A percentile compares a stretch with the other conserved stretches of the same genome.
Evolutionary conservation across 371 early-diverging fungal genomes (phyloP).

Genomic region (Circinella umbellata): DNA sequence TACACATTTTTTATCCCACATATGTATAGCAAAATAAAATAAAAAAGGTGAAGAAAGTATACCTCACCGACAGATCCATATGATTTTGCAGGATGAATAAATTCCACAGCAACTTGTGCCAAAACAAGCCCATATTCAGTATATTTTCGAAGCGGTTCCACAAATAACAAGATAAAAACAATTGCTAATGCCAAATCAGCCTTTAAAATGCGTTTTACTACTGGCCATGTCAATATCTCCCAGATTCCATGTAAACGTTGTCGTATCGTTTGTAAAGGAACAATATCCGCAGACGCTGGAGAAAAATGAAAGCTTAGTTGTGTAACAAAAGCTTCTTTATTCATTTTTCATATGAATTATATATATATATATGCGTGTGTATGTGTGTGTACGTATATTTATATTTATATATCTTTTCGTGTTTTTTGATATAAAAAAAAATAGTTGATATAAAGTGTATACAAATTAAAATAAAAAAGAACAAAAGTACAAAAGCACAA

Average conservation of each 20-base stretch:
- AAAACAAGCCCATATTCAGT: constrained; percentile 33
- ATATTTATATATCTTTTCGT: not conserved
- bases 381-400: not conserved
- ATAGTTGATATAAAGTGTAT: not conserved
- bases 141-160: constrained; percentile 31
- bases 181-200: constrained; percentile 49
- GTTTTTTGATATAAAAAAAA: not conserved
- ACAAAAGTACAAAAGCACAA: no score
- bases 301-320: constrained; percentile 39
- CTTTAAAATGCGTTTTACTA: constrained; percentile 44
- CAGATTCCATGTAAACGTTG: constrained; percentile 40
- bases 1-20: not conserved
- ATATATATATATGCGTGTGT: not conserved
- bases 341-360: constrained; percentile 12
- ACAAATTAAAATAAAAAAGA: constrained; percentile 5
- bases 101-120: constrained; percentile 48
- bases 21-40: not conserved
- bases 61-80: constrained; percentile 48
- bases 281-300: constrained; percentile 31
- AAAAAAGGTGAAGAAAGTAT: constrained; percentile 12
- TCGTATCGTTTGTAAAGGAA: constrained; percentile 38
- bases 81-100: constrained; percentile 50
- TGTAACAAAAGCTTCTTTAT: constrained; percentile 23
- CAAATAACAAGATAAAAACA: constrained; percentile 34
- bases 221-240: constrained; percentile 45